Base-by-base conservation (phyloP, 2,329 filamentous ascomycete genomes). In the Calonectria pseudoreteaudii region DNA sequence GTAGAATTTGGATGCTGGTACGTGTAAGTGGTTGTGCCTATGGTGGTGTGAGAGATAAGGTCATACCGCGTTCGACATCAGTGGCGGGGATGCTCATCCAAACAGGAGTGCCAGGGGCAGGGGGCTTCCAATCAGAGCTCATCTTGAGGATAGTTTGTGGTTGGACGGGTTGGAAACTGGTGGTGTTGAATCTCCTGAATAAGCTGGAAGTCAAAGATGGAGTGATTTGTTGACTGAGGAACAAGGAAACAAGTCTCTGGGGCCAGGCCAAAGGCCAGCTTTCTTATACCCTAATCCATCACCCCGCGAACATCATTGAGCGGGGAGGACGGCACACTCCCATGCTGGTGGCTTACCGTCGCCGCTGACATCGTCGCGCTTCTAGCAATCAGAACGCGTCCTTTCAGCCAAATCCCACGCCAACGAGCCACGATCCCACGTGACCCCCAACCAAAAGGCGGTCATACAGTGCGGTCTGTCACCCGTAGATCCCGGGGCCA, bases 51-150 rank as follows among this genome's bases (percentile, higher is more conserved):
- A 9, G 66, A 9, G 44, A 47, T n/a, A n/a, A 36, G 47, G 28
- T 30, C 75, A 30, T 72, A 81, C 81, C 81, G 72, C 81, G 79
- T 13, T 49, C 41, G 18, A 82, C 79, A 44, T 82, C 75, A 3
- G 53, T 76, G 36, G 81, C 81, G n/a, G 81, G 79, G 28, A 82
- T 82, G 8, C 69, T 72, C 75, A 82, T 77, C 81, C 81, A 82
- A 20, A 80, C 72, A 3, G 81, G 81, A 13, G 76, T 77, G 31
- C 81, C 81, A 72, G 79, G 80, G 50, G 75, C 75, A 2, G 81
- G 81, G 14, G 80, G 79, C 50, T 81, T 82, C 81, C 81, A 82
- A 1, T 81, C 80, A 30, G 79, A 72, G 79, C 81, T 81, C 56
- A 30, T 71, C 52, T n/a, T 58, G 30, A 23, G 16, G 18, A 5